A percentile compares a stretch with the other conserved stretches of the same genome.
phyloP scores from a whole-genome alignment of 1,139 yeast species.

The Kazachstania sp. region DNA sequence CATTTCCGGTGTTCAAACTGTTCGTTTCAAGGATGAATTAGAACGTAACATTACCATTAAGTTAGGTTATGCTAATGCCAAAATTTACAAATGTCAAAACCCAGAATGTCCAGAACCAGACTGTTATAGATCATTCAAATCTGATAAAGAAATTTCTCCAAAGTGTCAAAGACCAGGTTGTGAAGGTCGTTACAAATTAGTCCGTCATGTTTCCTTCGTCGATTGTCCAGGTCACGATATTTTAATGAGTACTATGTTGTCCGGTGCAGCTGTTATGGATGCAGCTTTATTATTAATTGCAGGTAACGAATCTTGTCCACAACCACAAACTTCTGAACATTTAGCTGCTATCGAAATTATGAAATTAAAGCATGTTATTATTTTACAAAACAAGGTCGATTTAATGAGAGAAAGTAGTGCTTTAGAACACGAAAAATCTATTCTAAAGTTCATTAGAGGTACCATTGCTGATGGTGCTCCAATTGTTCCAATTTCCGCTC shows the following conservation, averaged over 20 bases:
- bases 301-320: constrained; percentile 98
- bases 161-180: constrained; percentile 82
- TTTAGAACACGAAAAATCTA: constrained; percentile 87
- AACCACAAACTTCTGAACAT: constrained; percentile 99
- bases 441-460: constrained; percentile 87
- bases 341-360: constrained; percentile 98
- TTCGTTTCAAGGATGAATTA: constrained; percentile 95
- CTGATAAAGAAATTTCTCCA: constrained; percentile 91
- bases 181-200: constrained; percentile 75
- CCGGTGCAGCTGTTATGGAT: constrained; percentile 99
- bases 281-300: constrained; percentile 95
- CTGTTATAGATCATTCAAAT: constrained; percentile 87
- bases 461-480: constrained; percentile 99
- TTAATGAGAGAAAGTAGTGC: constrained; percentile 97
- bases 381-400: constrained; percentile 96
- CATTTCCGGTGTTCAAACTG: constrained; percentile 97
- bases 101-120: constrained; percentile 88
- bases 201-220: constrained; percentile 96
- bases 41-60: constrained; percentile 99
- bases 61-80: constrained; percentile 97
- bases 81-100: constrained; percentile 88
- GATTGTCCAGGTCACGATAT: constrained; percentile 99
- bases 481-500: constrained; percentile 97
- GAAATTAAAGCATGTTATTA: constrained; percentile 95
- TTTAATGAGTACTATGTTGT: constrained; percentile 99